Percentiles rank a stretch among this genome's conserved stretches.
These are phyloP conservation scores for Hemileccinum impolitum DNA, from an alignment of 768 basidiomycete species.

Conservation along the genomic window DNA sequence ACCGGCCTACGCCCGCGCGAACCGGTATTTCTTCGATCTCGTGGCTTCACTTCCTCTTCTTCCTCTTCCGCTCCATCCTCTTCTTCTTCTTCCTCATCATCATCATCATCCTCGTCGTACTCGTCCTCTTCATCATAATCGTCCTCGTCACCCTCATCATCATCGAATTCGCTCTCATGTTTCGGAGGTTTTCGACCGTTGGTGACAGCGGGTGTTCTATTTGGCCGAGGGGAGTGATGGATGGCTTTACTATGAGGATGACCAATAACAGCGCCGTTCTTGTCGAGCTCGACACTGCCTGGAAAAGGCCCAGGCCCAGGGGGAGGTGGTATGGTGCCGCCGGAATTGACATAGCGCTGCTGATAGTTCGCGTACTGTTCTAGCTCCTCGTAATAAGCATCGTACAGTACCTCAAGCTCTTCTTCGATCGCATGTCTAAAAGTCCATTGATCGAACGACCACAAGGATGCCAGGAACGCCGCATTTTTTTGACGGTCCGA, in stretches of 20 bases:
- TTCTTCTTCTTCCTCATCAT: conserved; percentile 69
- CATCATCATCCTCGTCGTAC: conserved; percentile 59
- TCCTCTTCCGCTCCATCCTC: conserved; percentile 64
- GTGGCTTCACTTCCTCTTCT: conserved; percentile 46
- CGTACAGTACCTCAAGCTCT: conserved; percentile 99
- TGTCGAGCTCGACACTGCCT: conserved; percentile 94
- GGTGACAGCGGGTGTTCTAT: conserved; percentile 32
- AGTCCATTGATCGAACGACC: conserved; percentile 15
- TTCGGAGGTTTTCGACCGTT: conserved; percentile 43
- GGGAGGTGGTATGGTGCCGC: conserved; percentile 86
- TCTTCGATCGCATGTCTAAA: conserved; percentile 94
- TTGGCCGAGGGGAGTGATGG: conserved; percentile 41
- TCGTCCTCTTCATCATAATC: conserved; percentile 54
- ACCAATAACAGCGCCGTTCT: conserved; percentile 71
- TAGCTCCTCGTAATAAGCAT: conserved; percentile 99
- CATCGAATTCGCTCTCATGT: conserved; percentile 63
- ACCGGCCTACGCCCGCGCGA: conserved; percentile 38
- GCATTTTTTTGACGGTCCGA: conserved; percentile 19
- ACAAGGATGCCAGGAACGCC: conserved; percentile 7
- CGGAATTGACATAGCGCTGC: conserved; percentile 90
- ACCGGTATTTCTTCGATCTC: conserved; percentile 32
- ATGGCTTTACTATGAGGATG: conserved; percentile 30
- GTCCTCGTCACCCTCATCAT: conserved; percentile 57
- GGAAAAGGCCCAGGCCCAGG: conserved; percentile 98
- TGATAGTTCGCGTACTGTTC: conserved; percentile 98